phyloP scores from a whole-genome alignment of 768 basidiomycete genomes.

The Amanita rubescens region DNA sequence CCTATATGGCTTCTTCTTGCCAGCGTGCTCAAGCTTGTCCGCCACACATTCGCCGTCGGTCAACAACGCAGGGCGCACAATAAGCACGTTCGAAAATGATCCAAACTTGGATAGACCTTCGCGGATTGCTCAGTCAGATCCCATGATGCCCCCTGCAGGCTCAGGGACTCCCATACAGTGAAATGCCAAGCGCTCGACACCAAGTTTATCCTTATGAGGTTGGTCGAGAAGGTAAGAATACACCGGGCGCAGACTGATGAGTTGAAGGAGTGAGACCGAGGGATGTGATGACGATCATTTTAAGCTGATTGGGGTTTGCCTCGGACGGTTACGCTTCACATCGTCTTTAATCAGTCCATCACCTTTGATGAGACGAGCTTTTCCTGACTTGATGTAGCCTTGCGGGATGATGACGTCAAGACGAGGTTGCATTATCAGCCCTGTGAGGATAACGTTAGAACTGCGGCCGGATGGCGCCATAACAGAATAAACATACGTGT shows the following conservation, averaged over 20 bases:
- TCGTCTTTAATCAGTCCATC: slow-evolving; percentile 51
- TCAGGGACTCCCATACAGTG: slow-evolving; percentile 42
- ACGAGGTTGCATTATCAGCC: neutral
- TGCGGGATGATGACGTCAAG: slow-evolving; percentile 25
- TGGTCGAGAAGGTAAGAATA: slow-evolving; percentile 36
- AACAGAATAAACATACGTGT: slow-evolving; percentile 24
- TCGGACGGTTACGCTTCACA: slow-evolving; percentile 25
- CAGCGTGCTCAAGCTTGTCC: slow-evolving; percentile 20
- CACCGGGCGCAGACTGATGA: slow-evolving; percentile 36
- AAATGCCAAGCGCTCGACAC: slow-evolving; percentile 42
- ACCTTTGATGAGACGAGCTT: slow-evolving; percentile 49
- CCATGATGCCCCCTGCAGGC: slow-evolving; percentile 34
- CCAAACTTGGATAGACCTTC: slow-evolving; percentile 37
- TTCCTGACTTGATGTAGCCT: slow-evolving; percentile 38
- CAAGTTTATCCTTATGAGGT: slow-evolving; percentile 58
- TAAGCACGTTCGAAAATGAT: slow-evolving; percentile 34
- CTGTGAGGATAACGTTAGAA: neutral
- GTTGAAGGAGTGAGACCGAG: slow-evolving; percentile 42
- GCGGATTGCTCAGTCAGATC: slow-evolving; percentile 32
- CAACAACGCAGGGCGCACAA: slow-evolving; percentile 52
- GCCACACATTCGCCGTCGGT: slow-evolving; percentile 48
- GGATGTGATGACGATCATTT: slow-evolving; percentile 48
- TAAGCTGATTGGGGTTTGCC: slow-evolving; percentile 27
- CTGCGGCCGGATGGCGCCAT: neutral
- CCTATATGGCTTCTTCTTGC: slow-evolving; percentile 31